Conservation (phyloP, 306 rosid species). For the Glycine latifolia region DNA sequence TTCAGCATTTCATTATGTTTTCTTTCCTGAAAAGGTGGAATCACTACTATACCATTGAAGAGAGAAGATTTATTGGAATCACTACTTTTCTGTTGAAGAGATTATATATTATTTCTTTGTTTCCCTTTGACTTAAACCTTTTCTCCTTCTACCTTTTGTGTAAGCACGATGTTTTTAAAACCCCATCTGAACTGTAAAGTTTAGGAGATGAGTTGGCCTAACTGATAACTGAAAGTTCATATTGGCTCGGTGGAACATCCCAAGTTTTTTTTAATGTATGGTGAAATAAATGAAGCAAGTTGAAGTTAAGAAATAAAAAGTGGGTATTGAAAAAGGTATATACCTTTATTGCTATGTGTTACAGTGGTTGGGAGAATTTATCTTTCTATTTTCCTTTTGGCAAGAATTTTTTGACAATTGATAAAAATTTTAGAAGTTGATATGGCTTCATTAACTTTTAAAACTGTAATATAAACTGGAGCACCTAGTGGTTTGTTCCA, state of each 20-base stretch:
- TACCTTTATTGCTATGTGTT: constrained; percentile 12
- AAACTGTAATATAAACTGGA: constrained; percentile 36
- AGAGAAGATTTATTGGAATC: constrained; percentile 40
- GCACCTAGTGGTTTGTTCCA: constrained; percentile 45
- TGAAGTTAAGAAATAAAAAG: constrained; percentile 8
- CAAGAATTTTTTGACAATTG: neutral
- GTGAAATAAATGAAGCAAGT: constrained; percentile 33
- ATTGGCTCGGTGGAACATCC: constrained; percentile 17
- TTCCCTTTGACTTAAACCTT: constrained; percentile 32
- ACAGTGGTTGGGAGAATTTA: constrained; percentile 16
- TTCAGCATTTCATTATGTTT: constrained; percentile 46
- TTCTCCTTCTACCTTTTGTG: constrained; percentile 29
- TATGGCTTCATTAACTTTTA: constrained; percentile 31
- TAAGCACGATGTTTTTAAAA: constrained; percentile 25
- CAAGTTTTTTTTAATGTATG: neutral
- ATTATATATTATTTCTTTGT: constrained; percentile 28
- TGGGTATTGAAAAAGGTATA: constrained; percentile 39
- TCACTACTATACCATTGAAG: constrained; percentile 37
- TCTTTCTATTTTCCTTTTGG: neutral
- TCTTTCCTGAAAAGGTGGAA: constrained; percentile 46
- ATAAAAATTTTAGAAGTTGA: constrained; percentile 10
- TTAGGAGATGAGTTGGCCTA: constrained; percentile 38
- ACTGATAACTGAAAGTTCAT: constrained; percentile 27
- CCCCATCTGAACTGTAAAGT: constrained; percentile 40
- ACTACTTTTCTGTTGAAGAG: constrained; percentile 18